These are phyloP conservation scores for Diplodia scrobiculata DNA, from an alignment of 2,329 filamentous ascomycete species.

Conservation along the genomic window DNA sequence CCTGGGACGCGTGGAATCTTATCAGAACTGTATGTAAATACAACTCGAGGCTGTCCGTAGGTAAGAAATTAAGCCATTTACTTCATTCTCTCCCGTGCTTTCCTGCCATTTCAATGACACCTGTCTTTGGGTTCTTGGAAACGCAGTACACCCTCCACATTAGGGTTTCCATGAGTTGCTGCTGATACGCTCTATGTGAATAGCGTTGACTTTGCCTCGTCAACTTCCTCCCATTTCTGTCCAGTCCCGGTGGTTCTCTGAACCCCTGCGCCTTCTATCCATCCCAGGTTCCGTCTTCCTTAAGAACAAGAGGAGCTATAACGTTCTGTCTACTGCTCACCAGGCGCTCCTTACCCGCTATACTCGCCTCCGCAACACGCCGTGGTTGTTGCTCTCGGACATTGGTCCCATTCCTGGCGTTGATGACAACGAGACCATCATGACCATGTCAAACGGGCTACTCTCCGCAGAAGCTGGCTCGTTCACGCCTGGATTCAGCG, in stretches of 20 bases:
- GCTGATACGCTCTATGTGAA: constrained; percentile 20
- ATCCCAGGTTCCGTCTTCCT: constrained; percentile 58
- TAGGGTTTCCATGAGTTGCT: neutral
- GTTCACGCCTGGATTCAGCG: constrained; percentile 40
- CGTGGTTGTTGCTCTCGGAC: constrained; percentile 63
- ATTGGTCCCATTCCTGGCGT: constrained; percentile 58
- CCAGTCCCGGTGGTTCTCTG: constrained; percentile 65
- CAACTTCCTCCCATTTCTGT: constrained; percentile 59
- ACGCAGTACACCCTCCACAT: neutral
- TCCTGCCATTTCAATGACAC: neutral
- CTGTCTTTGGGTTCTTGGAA: neutral
- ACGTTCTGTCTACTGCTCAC: constrained; percentile 60
- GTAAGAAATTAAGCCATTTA: constrained; percentile 58
- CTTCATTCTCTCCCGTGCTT: constrained; percentile 14
- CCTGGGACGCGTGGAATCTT: constrained; percentile 93
- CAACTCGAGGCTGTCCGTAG: constrained; percentile 74
- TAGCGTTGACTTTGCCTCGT: constrained; percentile 61
- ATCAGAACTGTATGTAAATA: constrained; percentile 87
- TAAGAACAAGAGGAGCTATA: constrained; percentile 61
- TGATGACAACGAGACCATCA: constrained; percentile 45
- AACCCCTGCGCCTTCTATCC: constrained; percentile 61
- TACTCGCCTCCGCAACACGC: constrained; percentile 59
- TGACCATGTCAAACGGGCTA: constrained; percentile 43
- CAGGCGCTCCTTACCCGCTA: constrained; percentile 60
- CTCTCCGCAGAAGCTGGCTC: constrained; percentile 48